Conservation (phyloP, 257 asterid genomes). For the Echium plantagineum region DNA sequence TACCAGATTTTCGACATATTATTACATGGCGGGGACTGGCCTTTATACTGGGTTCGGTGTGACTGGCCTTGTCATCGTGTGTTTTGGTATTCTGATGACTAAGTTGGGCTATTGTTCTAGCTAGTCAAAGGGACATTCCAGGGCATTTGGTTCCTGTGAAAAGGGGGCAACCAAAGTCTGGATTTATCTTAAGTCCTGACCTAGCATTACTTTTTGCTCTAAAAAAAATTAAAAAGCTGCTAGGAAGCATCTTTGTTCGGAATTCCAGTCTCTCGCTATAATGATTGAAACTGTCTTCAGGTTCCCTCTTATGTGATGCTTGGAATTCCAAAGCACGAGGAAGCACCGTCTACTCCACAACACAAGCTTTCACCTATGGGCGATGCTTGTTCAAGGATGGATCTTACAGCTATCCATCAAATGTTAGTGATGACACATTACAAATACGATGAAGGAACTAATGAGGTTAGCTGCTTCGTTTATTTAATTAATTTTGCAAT, state of each 20-base stretch:
- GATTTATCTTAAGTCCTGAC: too few relatives aligned
- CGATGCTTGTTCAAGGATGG: constrained; percentile 93
- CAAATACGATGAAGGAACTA: constrained; percentile 87
- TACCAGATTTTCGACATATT: neutral
- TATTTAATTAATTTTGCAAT: neutral
- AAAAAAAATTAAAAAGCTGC: too few relatives aligned
- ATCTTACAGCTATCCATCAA: constrained; percentile 95
- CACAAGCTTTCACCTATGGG: constrained; percentile 94
- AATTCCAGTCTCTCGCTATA: neutral
- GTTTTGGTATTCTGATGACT: too few relatives aligned
- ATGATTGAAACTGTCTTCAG: constrained; percentile 14
- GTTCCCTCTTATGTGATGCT: constrained; percentile 87
- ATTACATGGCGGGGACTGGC: neutral
- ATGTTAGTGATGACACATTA: constrained; percentile 82
- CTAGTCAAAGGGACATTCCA: too few relatives aligned
- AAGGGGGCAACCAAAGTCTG: too few relatives aligned
- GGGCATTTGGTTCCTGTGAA: too few relatives aligned
- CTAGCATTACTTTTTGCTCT: too few relatives aligned
- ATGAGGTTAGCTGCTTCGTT: constrained; percentile 45
- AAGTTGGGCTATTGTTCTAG: too few relatives aligned
- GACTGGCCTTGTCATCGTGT: too few relatives aligned
- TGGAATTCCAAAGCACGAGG: constrained; percentile 81
- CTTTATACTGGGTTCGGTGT: too few relatives aligned
- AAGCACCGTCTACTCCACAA: constrained; percentile 82
- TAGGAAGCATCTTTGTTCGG: neutral